A percentile compares a stretch with the other conserved stretches of the same genome.
Evolutionary conservation across 768 basidiomycete genomes (phyloP).

Genomic region (Calocera viscosa): DNA sequence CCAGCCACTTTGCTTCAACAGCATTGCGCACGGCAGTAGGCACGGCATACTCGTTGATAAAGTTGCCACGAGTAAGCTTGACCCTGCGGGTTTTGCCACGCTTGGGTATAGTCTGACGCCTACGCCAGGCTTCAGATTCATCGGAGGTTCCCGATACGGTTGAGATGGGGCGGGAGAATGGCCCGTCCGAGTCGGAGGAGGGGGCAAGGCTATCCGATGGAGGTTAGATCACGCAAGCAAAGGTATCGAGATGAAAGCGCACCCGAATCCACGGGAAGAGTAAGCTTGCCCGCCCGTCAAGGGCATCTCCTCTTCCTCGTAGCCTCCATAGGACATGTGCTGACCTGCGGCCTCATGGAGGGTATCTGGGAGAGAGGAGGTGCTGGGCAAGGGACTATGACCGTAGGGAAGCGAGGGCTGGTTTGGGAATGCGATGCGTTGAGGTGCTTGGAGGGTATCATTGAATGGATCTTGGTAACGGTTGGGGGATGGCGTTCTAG

Average conservation of each 20-base stretch:
- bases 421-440: not conserved
- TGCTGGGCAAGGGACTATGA: not conserved
- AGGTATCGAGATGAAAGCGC: not conserved
- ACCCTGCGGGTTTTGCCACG: constrained; percentile 89
- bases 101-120: constrained; percentile 74
- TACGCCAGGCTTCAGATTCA: constrained; percentile 34
- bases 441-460: not conserved
- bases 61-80: constrained; percentile 85
- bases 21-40: constrained; percentile 74
- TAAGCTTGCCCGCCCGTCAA: not conserved
- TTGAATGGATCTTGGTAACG: not conserved
- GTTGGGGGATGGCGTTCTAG: not conserved
- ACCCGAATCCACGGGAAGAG: not conserved
- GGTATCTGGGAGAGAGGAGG: not conserved
- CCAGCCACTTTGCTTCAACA: constrained; percentile 66
- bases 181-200: not conserved
- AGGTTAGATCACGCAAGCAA: not conserved
- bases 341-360: not conserved
- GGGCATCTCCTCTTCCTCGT: not conserved
- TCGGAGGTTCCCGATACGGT: not conserved
- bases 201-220: not conserved
- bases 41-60: constrained; percentile 79
- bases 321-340: not conserved
- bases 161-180: not conserved
- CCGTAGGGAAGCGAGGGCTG: not conserved